A percentile compares a stretch with the other conserved stretches of the same genome.
Evolutionary conservation across 805 yeast genomes (phyloP).

Genomic region (Ascoidea asiatica): DNA sequence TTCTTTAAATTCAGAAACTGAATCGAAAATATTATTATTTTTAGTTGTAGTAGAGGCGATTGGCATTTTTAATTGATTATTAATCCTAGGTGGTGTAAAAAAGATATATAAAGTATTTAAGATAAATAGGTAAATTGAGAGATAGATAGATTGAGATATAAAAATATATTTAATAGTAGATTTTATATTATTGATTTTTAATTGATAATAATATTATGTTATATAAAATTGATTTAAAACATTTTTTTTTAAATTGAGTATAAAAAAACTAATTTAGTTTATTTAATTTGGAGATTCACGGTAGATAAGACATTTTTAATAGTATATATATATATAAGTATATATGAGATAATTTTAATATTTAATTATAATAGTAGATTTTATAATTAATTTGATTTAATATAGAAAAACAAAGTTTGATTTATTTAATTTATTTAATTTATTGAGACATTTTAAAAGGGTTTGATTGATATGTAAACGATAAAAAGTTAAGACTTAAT

Average conservation of each 20-base stretch:
- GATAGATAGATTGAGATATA: not conserved
- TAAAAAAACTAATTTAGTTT: no score
- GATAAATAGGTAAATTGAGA: not conserved
- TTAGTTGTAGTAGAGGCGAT: not conserved
- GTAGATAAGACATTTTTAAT: not conserved
- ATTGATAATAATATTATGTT: no score
- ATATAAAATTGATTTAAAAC: no score
- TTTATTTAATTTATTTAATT: no score
- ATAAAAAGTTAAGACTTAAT: no score
- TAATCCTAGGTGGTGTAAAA: no score
- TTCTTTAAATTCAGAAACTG: not conserved
- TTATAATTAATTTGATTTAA: no score
- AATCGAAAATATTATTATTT: not conserved
- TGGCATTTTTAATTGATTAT: not conserved
- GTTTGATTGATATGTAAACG: constrained; percentile 10
- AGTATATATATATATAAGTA: not conserved
- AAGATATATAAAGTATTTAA: no score
- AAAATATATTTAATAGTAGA: no score
- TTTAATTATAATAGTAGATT: not conserved
- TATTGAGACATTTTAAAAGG: constrained; percentile 5
- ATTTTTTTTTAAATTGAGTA: not conserved
- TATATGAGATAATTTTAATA: no score
- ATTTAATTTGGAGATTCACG: not conserved
- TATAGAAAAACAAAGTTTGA: no score
- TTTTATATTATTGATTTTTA: no score